Evolutionary conservation across 495 filamentous ascomycete species (phyloP).

Genomic region (Daldinia childiae): DNA sequence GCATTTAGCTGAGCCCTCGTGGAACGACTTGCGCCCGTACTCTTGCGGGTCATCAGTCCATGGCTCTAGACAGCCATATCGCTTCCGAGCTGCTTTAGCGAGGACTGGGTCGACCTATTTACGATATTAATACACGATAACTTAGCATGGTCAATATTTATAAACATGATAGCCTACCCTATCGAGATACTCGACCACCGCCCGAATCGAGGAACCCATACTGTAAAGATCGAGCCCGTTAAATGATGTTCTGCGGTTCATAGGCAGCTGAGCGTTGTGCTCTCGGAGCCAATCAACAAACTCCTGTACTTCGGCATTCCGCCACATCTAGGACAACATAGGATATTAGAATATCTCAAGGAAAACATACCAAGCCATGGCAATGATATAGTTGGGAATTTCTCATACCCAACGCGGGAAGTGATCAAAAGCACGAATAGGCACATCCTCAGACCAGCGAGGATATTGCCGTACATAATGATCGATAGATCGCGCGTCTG

Average conservation of each 20-base stretch:
- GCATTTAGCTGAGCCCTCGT: conserved; percentile 55
- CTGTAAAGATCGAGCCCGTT: conserved; percentile 64
- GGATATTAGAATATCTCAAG: neutral
- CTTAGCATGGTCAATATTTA: too few relatives aligned
- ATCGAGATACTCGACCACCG: conserved; percentile 62
- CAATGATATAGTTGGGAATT: neutral
- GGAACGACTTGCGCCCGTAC: conserved; percentile 54
- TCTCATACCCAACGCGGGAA: conserved; percentile 59
- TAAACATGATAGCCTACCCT: neutral
- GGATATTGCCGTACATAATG: conserved; percentile 52
- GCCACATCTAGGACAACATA: conserved; percentile 56
- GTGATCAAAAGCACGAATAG: conserved; percentile 55
- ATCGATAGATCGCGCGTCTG: conserved; percentile 61
- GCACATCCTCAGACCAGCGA: conserved; percentile 10
- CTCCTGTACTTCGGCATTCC: conserved; percentile 61
- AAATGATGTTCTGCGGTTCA: conserved; percentile 53
- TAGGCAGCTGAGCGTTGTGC: conserved; percentile 52
- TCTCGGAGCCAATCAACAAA: conserved; percentile 54
- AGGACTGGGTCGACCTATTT: conserved; percentile 53
- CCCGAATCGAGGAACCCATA: conserved; percentile 60
- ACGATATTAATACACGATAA: neutral
- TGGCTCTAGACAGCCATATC: conserved; percentile 61
- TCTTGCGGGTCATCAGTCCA: conserved; percentile 61
- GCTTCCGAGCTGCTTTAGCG: conserved; percentile 53
- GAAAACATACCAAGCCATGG: neutral